Base-by-base conservation (phyloP, 805 yeast genomes). In the Yamadazyma paraphyllophila region DNA sequence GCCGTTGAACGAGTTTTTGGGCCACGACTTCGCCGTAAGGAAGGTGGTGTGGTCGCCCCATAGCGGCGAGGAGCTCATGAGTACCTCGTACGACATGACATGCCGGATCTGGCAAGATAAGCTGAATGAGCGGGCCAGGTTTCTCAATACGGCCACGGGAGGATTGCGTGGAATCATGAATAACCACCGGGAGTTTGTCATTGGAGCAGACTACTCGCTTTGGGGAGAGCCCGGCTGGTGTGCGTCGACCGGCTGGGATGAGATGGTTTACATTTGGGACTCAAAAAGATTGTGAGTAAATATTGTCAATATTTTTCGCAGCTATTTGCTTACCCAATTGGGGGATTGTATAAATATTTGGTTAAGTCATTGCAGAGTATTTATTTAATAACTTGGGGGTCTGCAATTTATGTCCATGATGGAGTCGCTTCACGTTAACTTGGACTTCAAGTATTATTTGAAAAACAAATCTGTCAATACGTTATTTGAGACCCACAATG, bases 181-280 rank as follows among this genome's bases (percentile, higher is more conserved):
- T 16, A 67, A 65, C 43, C 98, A 94, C 67, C 76, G 81, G 25
- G 99, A 92, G 70, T 92, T 92, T 67, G 97, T 86, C 1, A 80
- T 87, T 55, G 97, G 95, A 13, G 85, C 91, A 52, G 98, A 94
- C 68, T 94, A 96, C 87, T 85, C 96, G 53, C 65, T 94, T 42
- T 92, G 97, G 97, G 99, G 98, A 2, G 83, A 82, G 54, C 95
- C 94, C 1, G 97, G 97, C 1, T 91, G 94, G 90, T 90, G 85
- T 13, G 96, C 94, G 8, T 83, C 96, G 12, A 84, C 91, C 0
- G 97, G 96, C 1, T 92, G 97, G 96, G 99, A 92, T 68, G 96
- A 92, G 59, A 89, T 88, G 85, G 83, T 90, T 6, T 84, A 85
- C 60, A 77, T 94, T 7, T 94, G 96, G 96, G 90, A 86, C 54